Evolutionary conservation across 805 yeast species (phyloP), one percentile per base, ranked within the genome.

Genomic region (Geotrichum ghanense): DNA sequence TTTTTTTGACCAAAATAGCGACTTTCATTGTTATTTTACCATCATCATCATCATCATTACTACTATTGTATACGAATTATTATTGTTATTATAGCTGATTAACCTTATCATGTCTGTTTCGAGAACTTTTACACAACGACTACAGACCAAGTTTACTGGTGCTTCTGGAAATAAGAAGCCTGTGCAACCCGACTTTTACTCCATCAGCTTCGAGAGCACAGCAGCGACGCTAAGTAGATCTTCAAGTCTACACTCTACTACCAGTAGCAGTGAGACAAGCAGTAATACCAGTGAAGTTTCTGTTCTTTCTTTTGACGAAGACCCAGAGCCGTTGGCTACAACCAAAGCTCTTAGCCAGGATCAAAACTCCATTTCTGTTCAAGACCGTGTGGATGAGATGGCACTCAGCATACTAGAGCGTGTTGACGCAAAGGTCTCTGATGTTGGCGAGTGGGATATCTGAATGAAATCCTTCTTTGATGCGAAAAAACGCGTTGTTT

Each of bases 1-100:
- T n/a, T n/a, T n/a, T n/a, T n/a, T n/a, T n/a, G n/a, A n/a, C n/a
- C n/a, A n/a, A n/a, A n/a, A n/a, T n/a, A n/a, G n/a, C n/a, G n/a
- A n/a, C n/a, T n/a, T n/a, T n/a, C n/a, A n/a, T n/a, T n/a, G n/a
- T 53, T 12, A 61, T 42, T 22, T 63, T 59, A 12, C 53, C 55
- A 12, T 52, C 48, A 16, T 45, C 55, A 7, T 49, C 44, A 21
- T 48, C 54, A 12, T 34, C 54, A 12, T 26, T n/a, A 26, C 14
- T 12, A 26, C n/a, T n/a, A n/a, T n/a, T n/a, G n/a, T n/a, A n/a
- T n/a, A n/a, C n/a, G n/a, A n/a, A n/a, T n/a, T n/a, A n/a, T n/a
- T n/a, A n/a, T n/a, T n/a, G n/a, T n/a, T n/a, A n/a, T n/a, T n/a
- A n/a, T n/a, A n/a, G n/a, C 27, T 24, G 27, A 7, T 24, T 24